Percentiles rank a stretch among this genome's conserved stretches.
These are phyloP conservation scores for Verticillium nonalfalfae DNA, from an alignment of 2,329 filamentous ascomycete species.

Conservation along the genomic window DNA sequence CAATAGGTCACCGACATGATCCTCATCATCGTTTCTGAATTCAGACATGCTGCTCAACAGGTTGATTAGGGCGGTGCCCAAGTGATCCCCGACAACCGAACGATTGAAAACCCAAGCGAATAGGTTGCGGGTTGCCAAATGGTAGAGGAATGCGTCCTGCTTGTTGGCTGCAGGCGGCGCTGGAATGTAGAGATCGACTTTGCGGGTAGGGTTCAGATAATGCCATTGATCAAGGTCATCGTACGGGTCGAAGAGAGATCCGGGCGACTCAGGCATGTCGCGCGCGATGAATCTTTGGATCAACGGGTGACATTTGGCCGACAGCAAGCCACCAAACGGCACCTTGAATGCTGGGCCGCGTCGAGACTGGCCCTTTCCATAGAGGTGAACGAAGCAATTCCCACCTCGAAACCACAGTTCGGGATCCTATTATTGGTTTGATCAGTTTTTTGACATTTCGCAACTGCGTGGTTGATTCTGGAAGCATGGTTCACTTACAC, in stretches of 20 bases:
- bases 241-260: conserved; percentile 3
- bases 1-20: conserved; percentile 57
- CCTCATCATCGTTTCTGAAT: conserved; percentile 45
- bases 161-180: conserved; percentile 47
- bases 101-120: conserved; percentile 64
- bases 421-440: conserved; percentile 47
- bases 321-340: conserved; percentile 50
- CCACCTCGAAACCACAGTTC: conserved; percentile 65
- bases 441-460: not conserved
- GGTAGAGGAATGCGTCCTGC: conserved; percentile 52
- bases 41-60: conserved; percentile 61
- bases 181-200: conserved; percentile 63
- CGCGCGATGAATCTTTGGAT: conserved; percentile 42
- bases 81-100: conserved; percentile 60
- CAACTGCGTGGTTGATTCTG: too few species aligned
- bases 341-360: conserved; percentile 64
- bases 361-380: conserved; percentile 57
- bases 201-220: conserved; percentile 20
- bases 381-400: conserved; percentile 65
- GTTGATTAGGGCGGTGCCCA: conserved; percentile 58
- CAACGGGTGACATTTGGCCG: conserved; percentile 53
- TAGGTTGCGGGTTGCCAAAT: conserved; percentile 67
- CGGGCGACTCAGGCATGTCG: conserved; percentile 5
- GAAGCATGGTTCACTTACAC: conserved; percentile 26
- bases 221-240: conserved; percentile 25